Conservation (phyloP, 202 grass and related monocot genomes). For the Hordeum pubiflorum region DNA sequence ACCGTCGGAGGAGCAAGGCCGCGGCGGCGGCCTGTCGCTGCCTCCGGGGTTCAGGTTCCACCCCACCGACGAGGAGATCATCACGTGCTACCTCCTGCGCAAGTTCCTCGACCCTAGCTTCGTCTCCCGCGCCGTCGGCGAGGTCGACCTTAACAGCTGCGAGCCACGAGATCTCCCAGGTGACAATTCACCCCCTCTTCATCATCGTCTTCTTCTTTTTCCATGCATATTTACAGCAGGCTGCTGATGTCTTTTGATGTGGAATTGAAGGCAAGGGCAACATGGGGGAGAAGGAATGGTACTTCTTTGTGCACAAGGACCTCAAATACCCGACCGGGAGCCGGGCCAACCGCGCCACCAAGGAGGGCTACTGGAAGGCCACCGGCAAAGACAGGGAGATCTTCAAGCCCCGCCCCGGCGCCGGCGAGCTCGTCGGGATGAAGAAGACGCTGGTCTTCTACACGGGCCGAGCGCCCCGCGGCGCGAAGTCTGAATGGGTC, state of each 20-base stretch:
- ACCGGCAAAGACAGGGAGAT: slow-evolving; percentile 71
- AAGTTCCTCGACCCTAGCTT: slow-evolving; percentile 55
- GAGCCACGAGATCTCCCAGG: slow-evolving; percentile 85
- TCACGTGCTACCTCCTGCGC: slow-evolving; percentile 47
- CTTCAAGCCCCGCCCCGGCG: slow-evolving; percentile 6
- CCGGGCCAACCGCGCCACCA: slow-evolving; percentile 71
- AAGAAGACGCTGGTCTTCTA: slow-evolving; percentile 85
- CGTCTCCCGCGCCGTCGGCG: slow-evolving; percentile 40
- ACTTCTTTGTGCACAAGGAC: slow-evolving; percentile 61
- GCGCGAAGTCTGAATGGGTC: slow-evolving; percentile 19
- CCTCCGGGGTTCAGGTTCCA: slow-evolving; percentile 75
- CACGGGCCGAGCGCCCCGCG: slow-evolving; percentile 56
- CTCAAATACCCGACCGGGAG: slow-evolving; percentile 73
- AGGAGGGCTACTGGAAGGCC: slow-evolving; percentile 74
- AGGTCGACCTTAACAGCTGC: slow-evolving; percentile 68
- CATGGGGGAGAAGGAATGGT: slow-evolving; percentile 78
- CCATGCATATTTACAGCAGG: neutral
- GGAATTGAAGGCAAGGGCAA: slow-evolving; percentile 45
- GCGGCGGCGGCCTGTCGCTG: neutral
- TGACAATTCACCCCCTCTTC: neutral
- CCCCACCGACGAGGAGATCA: slow-evolving; percentile 53
- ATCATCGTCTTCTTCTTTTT: neutral
- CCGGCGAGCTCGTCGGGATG: slow-evolving; percentile 44
- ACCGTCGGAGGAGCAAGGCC: slow-evolving; percentile 23
- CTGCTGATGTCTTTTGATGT: neutral